Percentiles rank a stretch among this genome's conserved stretches.
Evolutionary conservation across 148 eudicot genomes (phyloP).

Genomic region (Vaccinium corymbosum): DNA sequence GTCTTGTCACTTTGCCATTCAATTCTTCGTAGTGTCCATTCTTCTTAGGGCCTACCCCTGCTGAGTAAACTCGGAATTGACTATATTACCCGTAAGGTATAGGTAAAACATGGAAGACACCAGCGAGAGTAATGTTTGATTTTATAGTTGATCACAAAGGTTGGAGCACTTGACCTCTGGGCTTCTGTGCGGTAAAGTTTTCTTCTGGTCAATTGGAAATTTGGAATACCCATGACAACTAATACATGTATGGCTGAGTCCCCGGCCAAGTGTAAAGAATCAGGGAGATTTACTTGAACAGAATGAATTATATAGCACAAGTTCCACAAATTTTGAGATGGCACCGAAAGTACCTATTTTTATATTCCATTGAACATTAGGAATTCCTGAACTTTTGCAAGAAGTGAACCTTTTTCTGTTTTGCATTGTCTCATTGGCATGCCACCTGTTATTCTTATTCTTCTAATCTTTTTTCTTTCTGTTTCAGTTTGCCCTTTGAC

Average conservation of each 20-base stretch:
- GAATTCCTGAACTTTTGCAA: background rate
- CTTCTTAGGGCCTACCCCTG: background rate
- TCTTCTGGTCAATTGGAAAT: background rate
- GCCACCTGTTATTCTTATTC: background rate
- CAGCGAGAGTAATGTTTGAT: background rate
- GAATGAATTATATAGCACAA: background rate
- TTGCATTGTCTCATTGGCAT: background rate
- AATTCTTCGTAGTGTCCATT: background rate
- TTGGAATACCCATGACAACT: background rate
- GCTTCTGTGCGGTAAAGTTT: background rate
- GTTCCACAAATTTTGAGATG: background rate
- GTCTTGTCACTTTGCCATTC: background rate
- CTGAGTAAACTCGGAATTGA: background rate
- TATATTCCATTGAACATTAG: background rate
- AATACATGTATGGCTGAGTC: background rate
- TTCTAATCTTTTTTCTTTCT: conserved; percentile 13
- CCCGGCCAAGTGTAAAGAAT: background rate
- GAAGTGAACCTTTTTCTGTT: background rate
- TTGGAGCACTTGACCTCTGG: background rate
- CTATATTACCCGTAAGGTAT: background rate
- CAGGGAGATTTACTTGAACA: background rate
- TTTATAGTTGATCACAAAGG: background rate
- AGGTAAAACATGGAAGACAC: background rate
- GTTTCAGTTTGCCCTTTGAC: conserved; percentile 82
- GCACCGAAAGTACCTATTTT: background rate